Percentiles rank a stretch among this genome's conserved stretches.
These are phyloP conservation scores for Termitomyces sp. DNA, from an alignment of 768 basidiomycete genomes.

Conservation along the genomic window DNA sequence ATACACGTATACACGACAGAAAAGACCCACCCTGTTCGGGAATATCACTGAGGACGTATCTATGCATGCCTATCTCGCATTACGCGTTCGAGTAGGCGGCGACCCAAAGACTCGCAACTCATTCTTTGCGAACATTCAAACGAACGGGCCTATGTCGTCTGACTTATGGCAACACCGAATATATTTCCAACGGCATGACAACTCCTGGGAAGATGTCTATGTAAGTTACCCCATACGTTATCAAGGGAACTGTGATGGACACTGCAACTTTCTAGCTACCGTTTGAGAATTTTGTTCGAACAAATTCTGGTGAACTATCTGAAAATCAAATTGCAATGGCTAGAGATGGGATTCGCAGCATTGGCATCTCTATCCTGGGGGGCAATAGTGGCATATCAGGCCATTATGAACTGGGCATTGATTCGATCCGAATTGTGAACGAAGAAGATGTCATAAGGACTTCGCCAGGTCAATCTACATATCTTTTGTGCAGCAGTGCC, in stretches of 20 bases:
- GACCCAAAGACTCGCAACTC: slow-evolving; percentile 73
- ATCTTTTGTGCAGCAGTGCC: neutral
- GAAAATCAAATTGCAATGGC: slow-evolving; percentile 74
- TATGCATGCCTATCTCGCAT: slow-evolving; percentile 72
- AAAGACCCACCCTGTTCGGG: slow-evolving; percentile 83
- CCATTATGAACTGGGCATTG: slow-evolving; percentile 78
- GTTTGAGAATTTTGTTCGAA: slow-evolving; percentile 69
- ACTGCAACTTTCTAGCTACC: slow-evolving; percentile 58
- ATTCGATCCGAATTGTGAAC: slow-evolving; percentile 79
- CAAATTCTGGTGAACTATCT: slow-evolving; percentile 69
- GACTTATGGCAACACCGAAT: slow-evolving; percentile 96
- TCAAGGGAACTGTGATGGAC: neutral
- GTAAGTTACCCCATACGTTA: slow-evolving; percentile 40
- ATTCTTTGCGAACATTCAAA: slow-evolving; percentile 95
- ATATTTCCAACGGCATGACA: slow-evolving; percentile 65
- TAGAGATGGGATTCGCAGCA: slow-evolving; percentile 67
- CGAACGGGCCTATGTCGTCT: slow-evolving; percentile 72
- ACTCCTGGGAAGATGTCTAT: slow-evolving; percentile 79
- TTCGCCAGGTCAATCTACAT: slow-evolving; percentile 19
- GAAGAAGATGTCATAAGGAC: slow-evolving; percentile 54
- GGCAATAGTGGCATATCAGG: slow-evolving; percentile 77
- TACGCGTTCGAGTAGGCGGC: slow-evolving; percentile 77
- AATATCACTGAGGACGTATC: slow-evolving; percentile 83
- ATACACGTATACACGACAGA: slow-evolving; percentile 30
- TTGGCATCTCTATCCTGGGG: slow-evolving; percentile 87